Evolutionary conservation across 148 eudicot genomes (phyloP).

Genomic region (Rhododendron vialii): DNA sequence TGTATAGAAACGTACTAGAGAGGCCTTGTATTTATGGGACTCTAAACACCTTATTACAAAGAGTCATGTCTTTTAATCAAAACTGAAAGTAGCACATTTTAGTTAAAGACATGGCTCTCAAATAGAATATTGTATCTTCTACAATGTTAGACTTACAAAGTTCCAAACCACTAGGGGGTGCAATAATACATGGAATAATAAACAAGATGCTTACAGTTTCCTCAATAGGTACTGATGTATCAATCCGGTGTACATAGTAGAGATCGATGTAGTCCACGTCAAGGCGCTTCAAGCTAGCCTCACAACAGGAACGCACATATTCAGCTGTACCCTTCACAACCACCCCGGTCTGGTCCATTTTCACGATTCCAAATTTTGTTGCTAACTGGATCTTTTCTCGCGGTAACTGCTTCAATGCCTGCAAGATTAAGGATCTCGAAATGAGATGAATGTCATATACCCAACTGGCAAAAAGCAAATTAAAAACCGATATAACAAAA

Average conservation of each 20-base stretch:
- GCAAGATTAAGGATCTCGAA: neutral
- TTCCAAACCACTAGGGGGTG: neutral
- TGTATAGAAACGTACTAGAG: neutral
- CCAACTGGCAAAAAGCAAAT: neutral
- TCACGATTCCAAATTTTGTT: neutral
- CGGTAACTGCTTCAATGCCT: neutral
- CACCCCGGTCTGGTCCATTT: neutral
- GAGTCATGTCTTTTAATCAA: neutral
- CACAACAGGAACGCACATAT: neutral
- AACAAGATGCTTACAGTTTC: neutral
- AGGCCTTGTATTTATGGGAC: neutral
- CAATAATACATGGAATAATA: too few relatives aligned
- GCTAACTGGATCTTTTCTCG: neutral
- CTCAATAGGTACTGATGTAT: neutral
- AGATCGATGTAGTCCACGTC: neutral
- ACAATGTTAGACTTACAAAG: neutral
- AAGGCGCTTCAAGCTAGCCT: neutral
- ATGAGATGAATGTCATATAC: neutral
- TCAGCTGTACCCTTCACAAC: neutral
- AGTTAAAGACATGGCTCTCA: neutral
- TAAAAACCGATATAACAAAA: neutral
- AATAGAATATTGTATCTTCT: neutral
- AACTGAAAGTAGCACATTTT: neutral
- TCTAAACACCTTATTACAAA: neutral
- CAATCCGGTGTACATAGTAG: neutral